Conservation (phyloP, 2,329 filamentous ascomycete genomes). For the Hypoxylon sp. region DNA sequence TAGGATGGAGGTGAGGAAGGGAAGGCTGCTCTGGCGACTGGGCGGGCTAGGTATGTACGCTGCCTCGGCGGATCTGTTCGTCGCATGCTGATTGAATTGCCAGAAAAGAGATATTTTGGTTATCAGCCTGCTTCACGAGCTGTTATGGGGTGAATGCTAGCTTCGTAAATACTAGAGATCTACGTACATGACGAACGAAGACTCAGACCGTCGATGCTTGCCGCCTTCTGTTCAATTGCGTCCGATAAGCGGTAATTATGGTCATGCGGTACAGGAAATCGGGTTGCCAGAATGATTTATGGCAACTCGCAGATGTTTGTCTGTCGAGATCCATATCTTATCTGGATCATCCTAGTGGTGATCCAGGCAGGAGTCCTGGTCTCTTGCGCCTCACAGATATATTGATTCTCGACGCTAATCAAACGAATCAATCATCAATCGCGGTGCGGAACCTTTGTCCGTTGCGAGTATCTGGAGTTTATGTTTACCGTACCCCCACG, state of each 20-base stretch:
- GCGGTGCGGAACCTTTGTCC: neutral
- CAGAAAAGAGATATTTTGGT: neutral
- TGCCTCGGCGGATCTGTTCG: neutral
- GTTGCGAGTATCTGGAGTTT: neutral
- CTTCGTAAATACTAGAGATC: neutral
- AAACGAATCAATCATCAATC: neutral
- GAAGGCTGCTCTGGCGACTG: conserved; percentile 8
- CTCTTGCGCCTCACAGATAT: neutral
- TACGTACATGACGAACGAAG: neutral
- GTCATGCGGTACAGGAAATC: too few species aligned
- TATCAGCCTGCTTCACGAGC: neutral
- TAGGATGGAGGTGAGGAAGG: conserved; percentile 65
- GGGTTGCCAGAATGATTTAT: neutral
- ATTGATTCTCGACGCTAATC: neutral
- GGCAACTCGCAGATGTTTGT: neutral
- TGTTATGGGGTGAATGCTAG: neutral
- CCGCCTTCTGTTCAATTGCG: neutral
- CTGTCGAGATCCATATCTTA: neutral
- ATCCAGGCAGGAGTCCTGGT: neutral
- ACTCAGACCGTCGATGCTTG: neutral
- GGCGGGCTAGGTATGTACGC: too few species aligned
- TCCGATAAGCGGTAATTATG: neutral
- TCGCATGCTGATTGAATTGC: neutral
- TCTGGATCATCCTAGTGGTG: neutral
- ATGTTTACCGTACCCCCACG: neutral